Conservation (phyloP, 2,329 filamentous ascomycete species). For the Colletotrichum endophyticum region DNA sequence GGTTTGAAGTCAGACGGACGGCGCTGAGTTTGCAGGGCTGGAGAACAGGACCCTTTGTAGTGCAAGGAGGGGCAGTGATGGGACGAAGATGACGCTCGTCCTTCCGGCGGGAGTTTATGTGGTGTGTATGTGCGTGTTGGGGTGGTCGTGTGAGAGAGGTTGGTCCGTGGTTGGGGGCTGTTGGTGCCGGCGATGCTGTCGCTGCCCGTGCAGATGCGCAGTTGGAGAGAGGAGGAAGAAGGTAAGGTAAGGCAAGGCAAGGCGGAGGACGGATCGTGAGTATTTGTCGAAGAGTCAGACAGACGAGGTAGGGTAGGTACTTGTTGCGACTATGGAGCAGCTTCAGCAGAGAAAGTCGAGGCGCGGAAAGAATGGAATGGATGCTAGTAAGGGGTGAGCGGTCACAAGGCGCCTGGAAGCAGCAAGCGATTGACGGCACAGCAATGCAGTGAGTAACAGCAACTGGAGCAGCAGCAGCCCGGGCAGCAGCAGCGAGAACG, state of each 20-base stretch:
- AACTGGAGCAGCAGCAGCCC: neutral
- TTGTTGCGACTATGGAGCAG: neutral
- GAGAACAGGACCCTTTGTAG: constrained; percentile 7
- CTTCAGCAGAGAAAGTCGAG: neutral
- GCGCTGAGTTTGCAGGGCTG: neutral
- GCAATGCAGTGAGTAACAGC: neutral
- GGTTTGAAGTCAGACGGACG: neutral
- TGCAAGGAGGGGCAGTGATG: neutral
- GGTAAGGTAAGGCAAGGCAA: neutral
- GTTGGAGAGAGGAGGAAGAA: neutral
- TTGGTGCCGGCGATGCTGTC: neutral
- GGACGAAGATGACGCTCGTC: constrained; percentile 11
- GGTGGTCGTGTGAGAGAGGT: constrained; percentile 1
- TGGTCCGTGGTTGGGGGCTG: constrained; percentile 8
- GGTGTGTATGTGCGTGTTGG: neutral
- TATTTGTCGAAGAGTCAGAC: constrained; percentile 2
- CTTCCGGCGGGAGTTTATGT: neutral
- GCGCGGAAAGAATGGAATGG: neutral
- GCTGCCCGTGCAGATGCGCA: constrained; percentile 9
- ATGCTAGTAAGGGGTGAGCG: neutral
- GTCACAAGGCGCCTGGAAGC: constrained; percentile 11
- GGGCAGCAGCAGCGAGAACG: constrained; percentile 2
- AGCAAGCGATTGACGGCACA: neutral
- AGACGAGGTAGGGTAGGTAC: neutral
- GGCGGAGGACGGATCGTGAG: constrained; percentile 7